phyloP scores from a whole-genome alignment of 768 basidiomycete species.

The Tremella mesenterica region DNA sequence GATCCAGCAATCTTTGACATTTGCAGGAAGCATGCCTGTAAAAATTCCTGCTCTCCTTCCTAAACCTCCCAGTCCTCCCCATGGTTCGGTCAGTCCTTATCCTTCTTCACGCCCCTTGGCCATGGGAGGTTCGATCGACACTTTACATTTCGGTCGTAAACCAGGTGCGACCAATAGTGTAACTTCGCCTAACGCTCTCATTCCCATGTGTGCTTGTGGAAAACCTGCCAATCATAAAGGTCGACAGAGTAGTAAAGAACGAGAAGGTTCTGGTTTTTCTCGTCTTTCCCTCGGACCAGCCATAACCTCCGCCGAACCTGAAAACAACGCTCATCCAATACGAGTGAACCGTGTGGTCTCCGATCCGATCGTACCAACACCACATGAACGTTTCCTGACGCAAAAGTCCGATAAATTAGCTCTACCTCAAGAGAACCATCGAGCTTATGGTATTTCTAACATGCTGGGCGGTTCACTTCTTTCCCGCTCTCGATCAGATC shows the following conservation, averaged over 20 bases:
- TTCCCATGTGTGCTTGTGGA: constrained; percentile 37
- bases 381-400: neutral
- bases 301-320: constrained; percentile 2
- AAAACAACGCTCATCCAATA: constrained; percentile 1
- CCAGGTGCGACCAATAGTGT: constrained; percentile 37
- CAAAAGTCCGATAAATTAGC: constrained; percentile 2
- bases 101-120: constrained; percentile 2
- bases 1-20: constrained; percentile 3
- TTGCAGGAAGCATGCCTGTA: constrained; percentile 33
- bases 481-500: constrained; percentile 36
- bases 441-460: neutral
- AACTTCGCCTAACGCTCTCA: constrained; percentile 38
- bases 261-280: constrained; percentile 29
- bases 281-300: constrained; percentile 24
- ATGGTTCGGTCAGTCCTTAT: constrained; percentile 1
- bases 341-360: constrained; percentile 21
- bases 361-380: constrained; percentile 10
- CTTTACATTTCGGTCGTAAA: constrained; percentile 41
- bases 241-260: constrained; percentile 20
- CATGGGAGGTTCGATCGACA: constrained; percentile 33
- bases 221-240: constrained; percentile 23
- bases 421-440: neutral
- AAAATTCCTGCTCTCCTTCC: constrained; percentile 30
- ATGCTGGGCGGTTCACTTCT: constrained; percentile 16
- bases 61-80: constrained; percentile 7